Evolutionary conservation across 805 yeast species (phyloP), one percentile per base, ranked within the genome.

Genomic region (Wickerhamomyces xylosicus): DNA sequence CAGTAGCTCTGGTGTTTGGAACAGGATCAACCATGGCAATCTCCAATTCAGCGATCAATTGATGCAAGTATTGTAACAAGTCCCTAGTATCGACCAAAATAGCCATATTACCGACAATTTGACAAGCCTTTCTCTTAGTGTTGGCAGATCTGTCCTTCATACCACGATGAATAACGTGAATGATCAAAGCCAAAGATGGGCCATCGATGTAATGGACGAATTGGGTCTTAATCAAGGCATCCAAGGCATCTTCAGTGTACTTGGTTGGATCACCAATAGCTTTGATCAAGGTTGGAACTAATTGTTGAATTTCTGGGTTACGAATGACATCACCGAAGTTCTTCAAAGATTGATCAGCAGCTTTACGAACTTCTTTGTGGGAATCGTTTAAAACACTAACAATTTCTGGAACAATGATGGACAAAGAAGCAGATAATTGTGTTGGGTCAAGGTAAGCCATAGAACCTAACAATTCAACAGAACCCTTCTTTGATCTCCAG

Each of bases 21-120:
- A 92, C 98, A 1, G 98, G 98, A 51, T 92, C 99, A 37, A 94
- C 96, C 95, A 92, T 90, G 5, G 97, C 95, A 33, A 74, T 69
- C 58, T 92, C 95, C 43, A 92, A 72, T 50, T 87, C 96, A 10
- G 77, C 69, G 34, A 90, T 80, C 49, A 92, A 68, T 33, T 77
- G 74, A 18, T 77, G 72, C 52, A 92, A 66, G 61, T 92, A 92
- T 19, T 96, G 97, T 37, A 76, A 61, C 43, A 92, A 68, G 58
- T 92, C 98, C 48, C 73, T 76, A 15, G 85, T 69, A 52, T 90
- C 97, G 15, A 95, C 96, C 52, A 92, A 69, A 57, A 92, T 86
- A 2, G 97, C 87, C 97, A 92, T 92, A 56, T 92, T 92, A 46
- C 99, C 99, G 22, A 92, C 97, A 67, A 92, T 90, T 62, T 92